Percentiles rank a stretch among this genome's conserved stretches.
phyloP scores from a whole-genome alignment of 1,284 basidiomycete species.

The Ganoderma boninense region DNA sequence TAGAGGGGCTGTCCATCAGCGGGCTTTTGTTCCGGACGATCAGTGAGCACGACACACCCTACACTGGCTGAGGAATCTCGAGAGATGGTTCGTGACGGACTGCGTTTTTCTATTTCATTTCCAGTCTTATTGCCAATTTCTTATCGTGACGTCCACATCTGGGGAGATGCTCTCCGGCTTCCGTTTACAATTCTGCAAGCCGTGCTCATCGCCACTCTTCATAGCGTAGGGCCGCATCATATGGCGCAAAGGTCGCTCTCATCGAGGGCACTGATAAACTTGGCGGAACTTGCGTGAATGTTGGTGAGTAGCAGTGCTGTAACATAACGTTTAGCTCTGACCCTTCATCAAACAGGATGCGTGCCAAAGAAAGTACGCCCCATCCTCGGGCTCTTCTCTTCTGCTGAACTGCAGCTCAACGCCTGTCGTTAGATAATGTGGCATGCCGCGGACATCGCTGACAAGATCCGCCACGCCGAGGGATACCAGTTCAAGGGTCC shows the following conservation, averaged over 20 bases:
- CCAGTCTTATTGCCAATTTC: neutral
- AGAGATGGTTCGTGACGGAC: too few relatives aligned
- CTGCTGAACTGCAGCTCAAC: neutral
- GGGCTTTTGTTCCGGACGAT: too few relatives aligned
- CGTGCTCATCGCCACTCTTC: neutral
- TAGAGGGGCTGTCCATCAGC: too few relatives aligned
- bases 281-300: conserved; percentile 97
- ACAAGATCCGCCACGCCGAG: conserved; percentile 79
- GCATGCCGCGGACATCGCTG: conserved; percentile 95
- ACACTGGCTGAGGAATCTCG: too few relatives aligned
- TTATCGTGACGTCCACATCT: neutral
- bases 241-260: conserved; percentile 94
- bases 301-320: conserved; percentile 66
- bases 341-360: conserved; percentile 61
- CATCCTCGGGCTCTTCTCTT: conserved; percentile 1
- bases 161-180: too few relatives aligned
- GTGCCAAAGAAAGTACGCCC: conserved; percentile 83
- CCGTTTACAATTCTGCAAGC: neutral
- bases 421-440: conserved; percentile 87
- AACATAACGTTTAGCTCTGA: conserved; percentile 5
- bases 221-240: conserved; percentile 89
- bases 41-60: too few relatives aligned
- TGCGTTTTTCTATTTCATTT: too few relatives aligned
- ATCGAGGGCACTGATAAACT: conserved; percentile 83
- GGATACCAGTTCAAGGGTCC: conserved; percentile 79